phyloP scores from a whole-genome alignment of 805 yeast species.

The Myxozyma neotropica region DNA sequence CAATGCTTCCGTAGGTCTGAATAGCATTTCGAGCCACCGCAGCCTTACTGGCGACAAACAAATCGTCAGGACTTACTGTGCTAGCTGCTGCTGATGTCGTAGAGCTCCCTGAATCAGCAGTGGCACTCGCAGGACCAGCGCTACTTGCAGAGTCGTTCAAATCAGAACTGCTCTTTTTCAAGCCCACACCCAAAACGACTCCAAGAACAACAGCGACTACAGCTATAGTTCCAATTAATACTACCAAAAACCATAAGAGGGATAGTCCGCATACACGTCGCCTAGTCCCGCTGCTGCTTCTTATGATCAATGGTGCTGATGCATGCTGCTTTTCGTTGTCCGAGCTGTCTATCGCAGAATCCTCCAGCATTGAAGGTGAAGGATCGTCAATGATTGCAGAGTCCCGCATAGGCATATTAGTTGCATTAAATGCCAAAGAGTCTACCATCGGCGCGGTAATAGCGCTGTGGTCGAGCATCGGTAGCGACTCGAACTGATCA shows the following conservation, averaged over 20 bases:
- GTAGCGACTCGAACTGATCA: background rate
- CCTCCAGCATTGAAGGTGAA: too few relatives aligned
- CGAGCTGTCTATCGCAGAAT: too few relatives aligned
- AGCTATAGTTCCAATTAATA: background rate
- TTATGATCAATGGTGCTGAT: too few relatives aligned
- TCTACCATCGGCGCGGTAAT: background rate
- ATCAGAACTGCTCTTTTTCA: background rate
- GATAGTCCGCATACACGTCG: slow-evolving; percentile 6
- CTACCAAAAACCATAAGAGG: background rate
- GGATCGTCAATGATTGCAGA: background rate
- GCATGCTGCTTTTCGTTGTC: too few relatives aligned
- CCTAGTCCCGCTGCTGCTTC: too few relatives aligned
- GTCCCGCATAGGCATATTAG: background rate
- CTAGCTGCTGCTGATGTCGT: background rate
- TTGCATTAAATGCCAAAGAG: background rate
- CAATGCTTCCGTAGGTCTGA: background rate
- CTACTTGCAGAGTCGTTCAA: background rate
- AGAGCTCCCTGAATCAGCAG: background rate
- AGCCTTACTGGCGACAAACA: background rate
- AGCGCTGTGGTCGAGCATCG: background rate
- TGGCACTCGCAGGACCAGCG: background rate
- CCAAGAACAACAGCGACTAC: slow-evolving; percentile 8
- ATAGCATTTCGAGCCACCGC: background rate
- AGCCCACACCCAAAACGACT: slow-evolving; percentile 1
- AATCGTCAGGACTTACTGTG: background rate